Base-by-base conservation (phyloP, 2,329 filamentous ascomycete genomes). In the Paracoccidioides brasiliensis region DNA sequence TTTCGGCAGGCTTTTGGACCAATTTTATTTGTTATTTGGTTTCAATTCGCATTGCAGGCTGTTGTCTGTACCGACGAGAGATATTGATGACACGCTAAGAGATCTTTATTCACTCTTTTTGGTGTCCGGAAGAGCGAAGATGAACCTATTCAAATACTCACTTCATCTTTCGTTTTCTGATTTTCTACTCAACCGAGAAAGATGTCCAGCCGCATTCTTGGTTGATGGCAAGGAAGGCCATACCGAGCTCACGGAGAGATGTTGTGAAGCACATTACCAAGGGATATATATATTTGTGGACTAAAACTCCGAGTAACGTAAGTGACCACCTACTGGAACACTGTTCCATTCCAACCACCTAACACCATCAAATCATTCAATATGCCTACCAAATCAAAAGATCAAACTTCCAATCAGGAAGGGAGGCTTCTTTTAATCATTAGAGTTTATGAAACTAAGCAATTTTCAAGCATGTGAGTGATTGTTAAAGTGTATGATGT, bases 141-240 rank as follows among this genome's bases (percentile, higher is more conserved):
- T 37, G 22, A 38, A 12, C 55, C 57, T 22, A 55, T 60, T 35
- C 44, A 57, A 32, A 43, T 62, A 2, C n/a, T n/a, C n/a, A n/a
- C 54, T 62, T 35, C 61, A 63, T 54, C 58, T 60, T 56, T 66
- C 62, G 46, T 67, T 67, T 56, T 59, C 61, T 15, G 62, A 68
- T 53, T 67, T 64, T 32, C 61, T 67, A 8, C 60, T 66, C 37
- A 49, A 62, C 32, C 28, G 12, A 7, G 42, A 60, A 44, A 15
- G 46, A 49, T 49, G 33, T 38, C 46, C 46, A 15, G 64, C 58
- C 58, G 54, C 54, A 28, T 64, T 67, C 63, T 59, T 64, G 61
- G 62, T 66, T 57, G 54, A 71, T 46, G 60, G 67, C 59, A 64
- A 60, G 55, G 38, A 55, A 10, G 61, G 63, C 52, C 64, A 71